Percentiles rank a stretch among this genome's conserved stretches.
phyloP scores from a whole-genome alignment of 2,329 filamentous ascomycete species.

The Myotisia sp. region DNA sequence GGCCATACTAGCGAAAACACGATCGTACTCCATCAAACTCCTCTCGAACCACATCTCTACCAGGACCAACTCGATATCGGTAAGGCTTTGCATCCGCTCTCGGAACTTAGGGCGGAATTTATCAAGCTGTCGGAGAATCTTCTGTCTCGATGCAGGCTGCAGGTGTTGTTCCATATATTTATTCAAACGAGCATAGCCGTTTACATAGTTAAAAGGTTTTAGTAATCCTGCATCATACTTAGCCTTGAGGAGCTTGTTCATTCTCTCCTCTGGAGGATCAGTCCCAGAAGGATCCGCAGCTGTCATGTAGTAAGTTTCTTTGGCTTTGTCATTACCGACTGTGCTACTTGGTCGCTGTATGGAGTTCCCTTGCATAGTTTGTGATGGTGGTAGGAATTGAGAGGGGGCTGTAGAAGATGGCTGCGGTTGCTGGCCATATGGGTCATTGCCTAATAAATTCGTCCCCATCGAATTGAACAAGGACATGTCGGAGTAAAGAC shows the following conservation, averaged over 20 bases:
- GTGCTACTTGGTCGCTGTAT: conserved; percentile 49
- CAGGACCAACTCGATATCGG: conserved; percentile 82
- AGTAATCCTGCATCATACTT: conserved; percentile 93
- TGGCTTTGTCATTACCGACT: conserved; percentile 50
- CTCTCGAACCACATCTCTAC: conserved; percentile 99
- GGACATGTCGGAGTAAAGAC: conserved; percentile 47
- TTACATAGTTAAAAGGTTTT: conserved; percentile 96
- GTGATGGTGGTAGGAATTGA: conserved; percentile 15
- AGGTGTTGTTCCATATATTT: conserved; percentile 87
- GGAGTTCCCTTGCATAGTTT: conserved; percentile 33
- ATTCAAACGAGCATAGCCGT: conserved; percentile 79
- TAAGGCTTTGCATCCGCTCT: conserved; percentile 82
- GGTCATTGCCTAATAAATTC: conserved; percentile 17
- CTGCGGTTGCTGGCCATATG: conserved; percentile 23
- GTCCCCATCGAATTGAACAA: conserved; percentile 31
- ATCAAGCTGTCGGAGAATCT: conserved; percentile 81
- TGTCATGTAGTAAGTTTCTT: conserved; percentile 87
- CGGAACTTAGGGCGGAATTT: conserved; percentile 90
- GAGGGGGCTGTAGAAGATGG: conserved; percentile 18
- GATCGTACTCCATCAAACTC: conserved; percentile 92
- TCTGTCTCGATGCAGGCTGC: conserved; percentile 65
- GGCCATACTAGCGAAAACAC: conserved; percentile 97
- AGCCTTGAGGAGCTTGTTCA: conserved; percentile 84
- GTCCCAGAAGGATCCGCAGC: conserved; percentile 86
- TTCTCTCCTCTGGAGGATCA: conserved; percentile 77